A percentile compares a stretch with the other conserved stretches of the same genome.
Evolutionary conservation across 1,139 yeast genomes (phyloP).

Genomic region (Trichomonascaceae sp.): DNA sequence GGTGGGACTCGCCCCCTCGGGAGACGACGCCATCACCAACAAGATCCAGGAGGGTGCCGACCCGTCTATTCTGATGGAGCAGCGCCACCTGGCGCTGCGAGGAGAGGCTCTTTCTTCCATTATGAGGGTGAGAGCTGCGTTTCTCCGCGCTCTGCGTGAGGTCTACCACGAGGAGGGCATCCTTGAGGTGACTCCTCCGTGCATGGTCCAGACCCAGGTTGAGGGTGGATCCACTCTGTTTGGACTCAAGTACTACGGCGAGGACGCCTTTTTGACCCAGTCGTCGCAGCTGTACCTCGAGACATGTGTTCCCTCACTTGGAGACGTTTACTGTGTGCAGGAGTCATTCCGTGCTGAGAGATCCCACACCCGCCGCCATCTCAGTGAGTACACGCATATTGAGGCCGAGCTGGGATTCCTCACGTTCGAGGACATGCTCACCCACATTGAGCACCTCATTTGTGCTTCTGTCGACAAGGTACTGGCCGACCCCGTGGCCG

Average conservation of each 20-base stretch:
- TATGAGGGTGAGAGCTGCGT: slow-evolving; percentile 84
- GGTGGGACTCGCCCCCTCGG: slow-evolving; percentile 89
- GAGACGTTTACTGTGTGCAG: slow-evolving; percentile 94
- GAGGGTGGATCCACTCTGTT: slow-evolving; percentile 98
- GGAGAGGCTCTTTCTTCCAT: slow-evolving; percentile 94
- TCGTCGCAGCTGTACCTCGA: slow-evolving; percentile 95
- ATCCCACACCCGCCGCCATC: slow-evolving; percentile 96
- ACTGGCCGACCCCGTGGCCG: slow-evolving; percentile 80
- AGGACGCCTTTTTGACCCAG: slow-evolving; percentile 93
- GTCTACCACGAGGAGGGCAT: slow-evolving; percentile 65
- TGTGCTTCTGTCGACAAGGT: slow-evolving; percentile 60
- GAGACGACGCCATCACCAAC: slow-evolving; percentile 91
- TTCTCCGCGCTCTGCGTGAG: slow-evolving; percentile 61
- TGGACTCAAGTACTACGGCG: slow-evolving; percentile 88
- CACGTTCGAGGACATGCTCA: slow-evolving; percentile 70
- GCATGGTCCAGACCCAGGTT: slow-evolving; percentile 99
- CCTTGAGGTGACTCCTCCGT: slow-evolving; percentile 94
- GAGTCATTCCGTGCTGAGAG: slow-evolving; percentile 99
- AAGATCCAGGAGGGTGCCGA: slow-evolving; percentile 89
- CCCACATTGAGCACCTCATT: slow-evolving; percentile 72
- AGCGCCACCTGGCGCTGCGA: slow-evolving; percentile 87
- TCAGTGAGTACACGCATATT: slow-evolving; percentile 92
- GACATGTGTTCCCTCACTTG: slow-evolving; percentile 90
- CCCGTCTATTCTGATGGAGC: slow-evolving; percentile 82
- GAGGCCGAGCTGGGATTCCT: slow-evolving; percentile 89